A percentile compares a stretch with the other conserved stretches of the same genome.
Evolutionary conservation across 306 rosid genomes (phyloP).

Genomic region (Cajanus cajan): DNA sequence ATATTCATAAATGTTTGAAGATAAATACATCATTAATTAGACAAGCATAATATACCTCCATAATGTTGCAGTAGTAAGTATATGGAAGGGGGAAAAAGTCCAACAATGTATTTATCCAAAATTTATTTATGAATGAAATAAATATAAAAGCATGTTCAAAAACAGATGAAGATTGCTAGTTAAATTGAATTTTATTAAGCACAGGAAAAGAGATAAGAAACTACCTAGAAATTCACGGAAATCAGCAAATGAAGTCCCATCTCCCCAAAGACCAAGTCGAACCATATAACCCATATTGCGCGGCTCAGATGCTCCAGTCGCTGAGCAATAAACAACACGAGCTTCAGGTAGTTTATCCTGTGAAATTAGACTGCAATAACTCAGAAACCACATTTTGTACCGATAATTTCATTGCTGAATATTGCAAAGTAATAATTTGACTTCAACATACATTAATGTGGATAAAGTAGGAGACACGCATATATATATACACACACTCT

Average conservation of each 20-base stretch:
- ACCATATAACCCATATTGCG: conserved; percentile 99
- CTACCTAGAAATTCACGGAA: conserved; percentile 91
- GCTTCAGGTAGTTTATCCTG: conserved; percentile 91
- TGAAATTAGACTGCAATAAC: conserved; percentile 27
- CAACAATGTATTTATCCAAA: neutral
- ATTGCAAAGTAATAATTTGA: conserved; percentile 6
- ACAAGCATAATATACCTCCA: neutral
- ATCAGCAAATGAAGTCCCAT: conserved; percentile 78
- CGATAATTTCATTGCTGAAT: conserved; percentile 13
- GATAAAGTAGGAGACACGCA: neutral
- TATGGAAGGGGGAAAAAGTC: neutral
- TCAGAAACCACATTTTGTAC: conserved; percentile 21
- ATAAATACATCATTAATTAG: conserved; percentile 19
- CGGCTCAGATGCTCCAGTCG: conserved; percentile 98
- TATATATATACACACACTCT: too few relatives aligned
- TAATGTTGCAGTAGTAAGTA: conserved; percentile 19
- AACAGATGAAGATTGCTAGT: neutral
- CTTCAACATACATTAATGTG: too few relatives aligned
- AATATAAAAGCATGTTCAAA: neutral
- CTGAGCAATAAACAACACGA: conserved; percentile 94
- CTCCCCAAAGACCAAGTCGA: conserved; percentile 99
- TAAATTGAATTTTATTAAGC: neutral
- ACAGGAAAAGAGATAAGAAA: conserved; percentile 7
- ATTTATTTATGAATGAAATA: neutral
- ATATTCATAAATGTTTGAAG: neutral